Base-by-base conservation (phyloP, 305 asterid genomes). In the Fraxinus floribunda region DNA sequence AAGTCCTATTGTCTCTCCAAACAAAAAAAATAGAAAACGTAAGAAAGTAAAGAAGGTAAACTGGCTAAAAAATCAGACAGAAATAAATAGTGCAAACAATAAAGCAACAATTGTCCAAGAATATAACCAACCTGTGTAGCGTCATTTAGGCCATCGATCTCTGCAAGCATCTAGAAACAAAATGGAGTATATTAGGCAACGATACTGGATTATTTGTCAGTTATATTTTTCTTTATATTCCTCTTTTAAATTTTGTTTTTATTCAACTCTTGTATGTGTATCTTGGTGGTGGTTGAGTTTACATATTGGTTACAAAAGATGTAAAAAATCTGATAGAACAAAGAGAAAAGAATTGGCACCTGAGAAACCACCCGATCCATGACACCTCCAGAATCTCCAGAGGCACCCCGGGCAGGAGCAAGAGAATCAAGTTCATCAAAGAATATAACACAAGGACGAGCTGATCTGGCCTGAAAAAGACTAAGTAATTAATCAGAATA, bases 301-400 rank as follows among this genome's bases (percentile, higher is more conserved):
- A 24, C 11, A 5, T 62, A 22, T 62, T 8, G n/a, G 71, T 18
- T 62, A 32, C 36, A 70, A 82, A 75, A 72, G 64, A 18, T 29
- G 15, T 20, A 66, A 30, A 70, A 20, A 30, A 78, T 77, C 30
- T 75, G 38, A 78, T 34, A 81, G 38, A 76, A 3, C 16, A 6
- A 83, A 10, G 24, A 20, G 73, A 1, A 24, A 68, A 13, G 76
- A 30, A 11, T 26, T 70, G 35, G 73, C 83, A 95, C 99, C 97
- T 96, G 99, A 87, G 99, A 96, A 85, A 96, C 98, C 55, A 94
- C 98, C 76, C 99, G 90, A 88, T 96, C 99, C 99, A 94, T 94
- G 39, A 95, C 98, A 60, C 98, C 99, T 46, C 99, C 99, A 62
- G 99, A 96, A 89, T 96, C 99, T 77, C 99, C 99, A 86, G 98